These are phyloP conservation scores for Clonostachys byssicola DNA, from an alignment of 2,329 filamentous ascomycete species.

Conservation along the genomic window DNA sequence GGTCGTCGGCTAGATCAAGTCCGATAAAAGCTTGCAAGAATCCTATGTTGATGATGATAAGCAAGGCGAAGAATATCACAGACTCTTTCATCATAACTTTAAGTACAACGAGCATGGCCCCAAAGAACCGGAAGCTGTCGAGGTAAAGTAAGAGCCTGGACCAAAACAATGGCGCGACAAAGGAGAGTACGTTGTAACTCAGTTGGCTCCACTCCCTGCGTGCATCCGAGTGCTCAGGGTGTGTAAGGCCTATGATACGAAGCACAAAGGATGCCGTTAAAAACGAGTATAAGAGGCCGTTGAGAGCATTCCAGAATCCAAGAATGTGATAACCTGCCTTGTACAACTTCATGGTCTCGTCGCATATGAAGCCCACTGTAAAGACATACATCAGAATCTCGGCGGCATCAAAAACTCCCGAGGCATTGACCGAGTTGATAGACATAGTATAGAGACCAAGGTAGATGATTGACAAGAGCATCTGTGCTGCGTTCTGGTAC, in stretches of 20 bases:
- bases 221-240: constrained; percentile 36
- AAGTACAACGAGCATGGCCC: constrained; percentile 94
- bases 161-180: constrained; percentile 96
- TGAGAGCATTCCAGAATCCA: constrained; percentile 97
- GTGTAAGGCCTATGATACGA: constrained; percentile 72
- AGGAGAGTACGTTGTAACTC: constrained; percentile 92
- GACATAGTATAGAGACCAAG: constrained; percentile 82
- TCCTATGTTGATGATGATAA: constrained; percentile 76
- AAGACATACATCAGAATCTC: constrained; percentile 87
- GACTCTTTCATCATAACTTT: constrained; percentile 95
- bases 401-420: constrained; percentile 77
- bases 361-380: constrained; percentile 84
- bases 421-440: constrained; percentile 89
- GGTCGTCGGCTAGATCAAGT: constrained; percentile 76
- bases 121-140: constrained; percentile 92
- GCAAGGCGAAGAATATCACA: constrained; percentile 90
- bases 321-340: constrained; percentile 91
- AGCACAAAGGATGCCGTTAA: constrained; percentile 74
- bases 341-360: constrained; percentile 85
- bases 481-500: constrained; percentile 88
- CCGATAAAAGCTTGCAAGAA: constrained; percentile 95
- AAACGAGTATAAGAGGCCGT: constrained; percentile 74
- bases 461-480: constrained; percentile 80
- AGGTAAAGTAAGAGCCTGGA: constrained; percentile 86
- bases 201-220: constrained; percentile 69